Base-by-base conservation (phyloP, 2,329 filamentous ascomycete genomes). In the Ilyonectria sp. region DNA sequence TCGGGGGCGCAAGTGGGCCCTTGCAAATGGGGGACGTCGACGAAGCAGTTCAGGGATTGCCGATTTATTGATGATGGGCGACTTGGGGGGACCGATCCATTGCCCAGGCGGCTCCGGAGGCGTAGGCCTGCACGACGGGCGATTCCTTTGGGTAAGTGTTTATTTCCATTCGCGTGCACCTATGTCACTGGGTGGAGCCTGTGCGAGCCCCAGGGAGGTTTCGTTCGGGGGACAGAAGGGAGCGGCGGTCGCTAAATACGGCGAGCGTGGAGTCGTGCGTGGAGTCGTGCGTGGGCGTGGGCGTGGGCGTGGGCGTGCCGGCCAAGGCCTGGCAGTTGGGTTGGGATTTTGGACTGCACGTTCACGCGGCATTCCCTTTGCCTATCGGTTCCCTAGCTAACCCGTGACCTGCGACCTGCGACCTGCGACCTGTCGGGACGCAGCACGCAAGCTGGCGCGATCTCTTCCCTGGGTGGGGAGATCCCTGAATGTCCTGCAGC, bases 401-500 rank as follows among this genome's bases (percentile, higher is more conserved):
- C 63, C 63, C 54, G 63, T 62, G 58, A 67, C 59, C 64, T 54
- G 65, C 56, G 57, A 67, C 65, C 57, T 68, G 58, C 37, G 58
- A 66, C 53, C 64, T 54, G 65, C 56, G 57, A 67, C 67, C 57
- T 69, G 65, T 63, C 43, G 54, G 67, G 59, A 61, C 59, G 63
- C 52, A 67, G 64, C 64, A 57, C 46, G 50, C 33, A 60, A 71
- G 60, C 64, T 75, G 72, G 74, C 68, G 74, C 74, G 72, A 75
- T 75, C 74, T 75, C 40, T 73, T 60, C 57, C 44, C 46, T 60
- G 57, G 61, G 72, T 75, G 74, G 74, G 68, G 69, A 75, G 68
- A 75, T 74, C 63, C 64, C 65, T 69, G 73, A 52, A 66, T 70
- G 61, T 73, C 71, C 69, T 73, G 72, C 72, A 75, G 70, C 55